A percentile compares a stretch with the other conserved stretches of the same genome.
Conservation (phyloP, 2,329 filamentous ascomycete genomes). For the Aspergillus sclerotialis region DNA sequence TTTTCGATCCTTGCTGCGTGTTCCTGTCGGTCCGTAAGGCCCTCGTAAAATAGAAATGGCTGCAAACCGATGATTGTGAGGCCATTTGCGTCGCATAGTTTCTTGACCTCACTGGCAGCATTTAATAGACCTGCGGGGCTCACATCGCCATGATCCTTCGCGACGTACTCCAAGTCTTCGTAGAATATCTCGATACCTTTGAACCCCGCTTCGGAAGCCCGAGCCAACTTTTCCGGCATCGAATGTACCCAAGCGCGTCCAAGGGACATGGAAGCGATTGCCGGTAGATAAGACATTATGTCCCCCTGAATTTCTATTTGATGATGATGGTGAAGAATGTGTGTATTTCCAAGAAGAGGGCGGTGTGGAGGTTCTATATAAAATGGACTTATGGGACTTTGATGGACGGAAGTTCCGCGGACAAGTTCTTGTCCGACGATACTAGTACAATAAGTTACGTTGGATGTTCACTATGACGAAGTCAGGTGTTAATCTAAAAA, state of each 20-base stretch:
- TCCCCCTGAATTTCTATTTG: no score
- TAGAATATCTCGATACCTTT: slow-evolving; percentile 69
- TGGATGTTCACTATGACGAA: no score
- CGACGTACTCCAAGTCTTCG: slow-evolving; percentile 65
- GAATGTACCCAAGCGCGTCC: slow-evolving; percentile 64
- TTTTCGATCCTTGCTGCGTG: slow-evolving; percentile 51
- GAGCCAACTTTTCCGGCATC: slow-evolving; percentile 58
- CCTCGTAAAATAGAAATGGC: slow-evolving; percentile 72
- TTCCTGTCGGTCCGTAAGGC: slow-evolving; percentile 54
- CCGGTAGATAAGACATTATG: no score
- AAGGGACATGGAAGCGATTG: slow-evolving; percentile 67
- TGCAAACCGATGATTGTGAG: slow-evolving; percentile 51
- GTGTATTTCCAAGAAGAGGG: no score
- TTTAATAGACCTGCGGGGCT: slow-evolving; percentile 43
- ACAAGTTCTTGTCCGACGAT: background rate
- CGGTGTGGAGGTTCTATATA: no score
- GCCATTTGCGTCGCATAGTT: slow-evolving; percentile 30
- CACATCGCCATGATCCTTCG: slow-evolving; percentile 37
- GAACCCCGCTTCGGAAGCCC: slow-evolving; percentile 59
- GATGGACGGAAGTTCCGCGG: background rate
- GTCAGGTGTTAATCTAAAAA: no score
- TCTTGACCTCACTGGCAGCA: slow-evolving; percentile 53
- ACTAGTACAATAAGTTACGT: background rate
- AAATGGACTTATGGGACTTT: no score
- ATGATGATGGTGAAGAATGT: no score